Evolutionary conservation across 2,329 filamentous ascomycete species (phyloP), one percentile per base, ranked within the genome.

Genomic region (Beauveria sp.): DNA sequence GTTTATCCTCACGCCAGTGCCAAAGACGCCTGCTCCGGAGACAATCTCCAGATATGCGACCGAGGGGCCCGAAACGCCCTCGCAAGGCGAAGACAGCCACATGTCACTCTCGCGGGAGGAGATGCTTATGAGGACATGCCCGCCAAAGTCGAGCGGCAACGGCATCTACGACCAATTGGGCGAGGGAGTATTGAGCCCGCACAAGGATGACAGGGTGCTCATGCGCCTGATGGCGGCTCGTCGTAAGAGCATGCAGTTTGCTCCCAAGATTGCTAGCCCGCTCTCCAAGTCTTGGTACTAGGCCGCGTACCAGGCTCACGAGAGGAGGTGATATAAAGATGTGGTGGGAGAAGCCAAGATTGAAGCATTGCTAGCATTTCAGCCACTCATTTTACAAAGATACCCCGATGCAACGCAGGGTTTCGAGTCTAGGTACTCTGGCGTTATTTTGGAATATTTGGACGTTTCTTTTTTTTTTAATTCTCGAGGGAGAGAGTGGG

Each of bases 181-280:
- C 14, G 69, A 73, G 5, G 77, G 77, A 0, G 71, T 83, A 5
- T 69, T 85, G 61, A 74, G 72, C 61, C 74, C 72, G 55, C 77
- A 82, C 56, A 83, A 83, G 73, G 81, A 87, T 67, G 77, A 83
- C 67, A 77, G 76, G 22, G 78, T 89, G 61, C 75, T 85, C 64
- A 80, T 84, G 73, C 80, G 86, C 53, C 76, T 93, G 64, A 85
- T 90, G 80, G 85, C 87, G 12, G 89, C 88, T 0, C 80, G 89
- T 64, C 81, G 90, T 64, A 91, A 90, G 82, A 93, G 88, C 69
- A 72, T 91, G 72, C 88, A 90, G 69, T 91, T 87, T 76, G 88
- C 88, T 38, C 90, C 89, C 34, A 88, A 89, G 74, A 77, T 91
- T 62, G 87, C 83, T 20, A 93, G 89, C 72, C 90, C 89, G 2